Evolutionary conservation across 768 basidiomycete species (phyloP), one percentile per base, ranked within the genome.

Genomic region (Leucocoprinus sp.): DNA sequence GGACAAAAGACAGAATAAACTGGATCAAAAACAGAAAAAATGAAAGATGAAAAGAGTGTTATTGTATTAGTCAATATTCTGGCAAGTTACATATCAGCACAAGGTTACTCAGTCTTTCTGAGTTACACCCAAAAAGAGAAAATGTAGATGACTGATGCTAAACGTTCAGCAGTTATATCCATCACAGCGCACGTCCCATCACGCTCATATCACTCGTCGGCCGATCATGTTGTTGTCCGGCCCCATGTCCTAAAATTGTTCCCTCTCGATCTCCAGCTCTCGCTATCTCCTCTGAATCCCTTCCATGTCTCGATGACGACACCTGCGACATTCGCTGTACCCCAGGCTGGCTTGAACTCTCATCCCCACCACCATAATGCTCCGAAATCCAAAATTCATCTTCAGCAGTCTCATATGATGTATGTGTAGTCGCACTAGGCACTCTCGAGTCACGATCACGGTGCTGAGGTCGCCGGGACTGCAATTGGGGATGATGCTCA

Each of bases 361-460:
- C 42, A 28, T 50, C 43, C 5, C 45, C 49, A 43, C 31, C 23
- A 31, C 39, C 39, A 7, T 47, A 21, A 24, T 42, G 39, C 51
- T 58, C 69, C 12, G 58, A 60, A n/a, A 56, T 52, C 57, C 60
- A 69, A 36, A 61, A 68, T 3, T 67, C 71, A 23, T 74, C 72
- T 12, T 58, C 60, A n/a, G 67, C 72, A 29, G 74, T 71, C 29
- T 63, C 61, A 53, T 62, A 72, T 43, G 71, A 69, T 12, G 66
- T 64, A 51, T 33, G 5, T 11, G 26, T 27, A 5, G 26, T 39
- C 8, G 37, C 61, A 44, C 67, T 74, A 14, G 59, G 60, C 19
- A 70, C 59, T 38, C 22, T 14, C 17, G 54, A 52, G 9, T 37
- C 50, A 43, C 53, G 47, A 17, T 45, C 51, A 48, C 37, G 12